These are phyloP conservation scores for Lactifluus rugatus DNA, from an alignment of 768 basidiomycete species.

Conservation along the genomic window DNA sequence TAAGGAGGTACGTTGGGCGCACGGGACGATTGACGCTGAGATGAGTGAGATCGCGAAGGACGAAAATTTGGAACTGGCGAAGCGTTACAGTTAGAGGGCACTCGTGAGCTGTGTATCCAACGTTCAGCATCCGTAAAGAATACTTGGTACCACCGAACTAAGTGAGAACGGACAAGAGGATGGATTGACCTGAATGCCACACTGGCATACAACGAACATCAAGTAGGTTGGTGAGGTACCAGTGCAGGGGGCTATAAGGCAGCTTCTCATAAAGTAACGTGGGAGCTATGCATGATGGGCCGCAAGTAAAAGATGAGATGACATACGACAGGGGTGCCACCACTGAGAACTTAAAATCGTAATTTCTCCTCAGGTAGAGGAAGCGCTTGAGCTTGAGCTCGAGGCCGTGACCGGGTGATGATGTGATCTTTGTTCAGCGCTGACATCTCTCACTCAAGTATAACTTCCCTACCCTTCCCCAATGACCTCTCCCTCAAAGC, in stretches of 20 bases:
- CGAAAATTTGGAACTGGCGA: neutral
- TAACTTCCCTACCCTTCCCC: neutral
- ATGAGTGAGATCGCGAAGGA: too few relatives aligned
- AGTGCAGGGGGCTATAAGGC: too few relatives aligned
- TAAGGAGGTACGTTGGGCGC: neutral
- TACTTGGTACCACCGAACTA: neutral
- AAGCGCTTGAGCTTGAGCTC: neutral
- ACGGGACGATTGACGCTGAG: neutral
- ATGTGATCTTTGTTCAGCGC: constrained; percentile 6
- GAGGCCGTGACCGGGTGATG: constrained; percentile 2
- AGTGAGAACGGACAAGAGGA: neutral
- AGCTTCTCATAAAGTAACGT: neutral
- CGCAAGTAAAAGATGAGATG: neutral
- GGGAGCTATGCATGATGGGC: neutral
- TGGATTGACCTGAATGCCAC: neutral
- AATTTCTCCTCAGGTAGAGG: too few relatives aligned
- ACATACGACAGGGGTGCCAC: neutral
- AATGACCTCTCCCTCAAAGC: constrained; percentile 15
- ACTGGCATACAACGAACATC: neutral
- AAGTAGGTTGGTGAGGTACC: neutral
- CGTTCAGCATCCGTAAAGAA: neutral
- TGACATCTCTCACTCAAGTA: neutral
- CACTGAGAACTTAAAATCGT: neutral
- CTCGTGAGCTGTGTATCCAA: neutral
- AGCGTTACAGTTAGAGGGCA: neutral